A percentile compares a stretch with the other conserved stretches of the same genome.
phyloP scores from a whole-genome alignment of 164 flowering plant genomes.

The Piper longum region DNA sequence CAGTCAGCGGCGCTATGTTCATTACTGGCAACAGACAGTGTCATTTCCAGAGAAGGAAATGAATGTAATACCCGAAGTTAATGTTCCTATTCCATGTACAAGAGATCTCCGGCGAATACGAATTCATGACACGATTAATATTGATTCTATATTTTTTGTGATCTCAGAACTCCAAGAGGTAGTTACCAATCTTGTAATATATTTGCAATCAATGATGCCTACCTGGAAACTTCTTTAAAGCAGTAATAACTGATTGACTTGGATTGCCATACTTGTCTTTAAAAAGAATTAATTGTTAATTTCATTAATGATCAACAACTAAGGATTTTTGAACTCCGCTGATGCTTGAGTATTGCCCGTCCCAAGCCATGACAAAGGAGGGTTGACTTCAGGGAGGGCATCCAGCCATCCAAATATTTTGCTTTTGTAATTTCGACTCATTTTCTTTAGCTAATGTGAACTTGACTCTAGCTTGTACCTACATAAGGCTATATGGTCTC shows the following conservation, averaged over 20 bases:
- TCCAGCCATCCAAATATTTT: too few relatives aligned
- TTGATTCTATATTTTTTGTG: conserved; percentile 38
- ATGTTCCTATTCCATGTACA: conserved; percentile 32
- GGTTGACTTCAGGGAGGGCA: too few relatives aligned
- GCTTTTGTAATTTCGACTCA: too few relatives aligned
- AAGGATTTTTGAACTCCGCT: too few relatives aligned
- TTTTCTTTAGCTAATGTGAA: too few relatives aligned
- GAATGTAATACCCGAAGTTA: conserved; percentile 30
- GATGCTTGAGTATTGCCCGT: too few relatives aligned
- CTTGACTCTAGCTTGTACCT: not conserved
- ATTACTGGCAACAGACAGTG: conserved; percentile 44
- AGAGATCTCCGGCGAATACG: conserved; percentile 58
- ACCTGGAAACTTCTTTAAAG: not conserved
- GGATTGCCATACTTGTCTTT: too few relatives aligned
- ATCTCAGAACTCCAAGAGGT: conserved; percentile 50
- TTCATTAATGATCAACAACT: too few relatives aligned
- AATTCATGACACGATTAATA: conserved; percentile 48
- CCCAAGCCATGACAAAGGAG: too few relatives aligned
- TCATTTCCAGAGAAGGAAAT: conserved; percentile 26
- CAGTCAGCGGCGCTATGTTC: conserved; percentile 76
- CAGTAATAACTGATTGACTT: too few relatives aligned
- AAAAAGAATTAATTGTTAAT: too few relatives aligned
- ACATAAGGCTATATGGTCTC: not conserved
- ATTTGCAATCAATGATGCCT: not conserved
- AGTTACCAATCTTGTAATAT: not conserved